A percentile compares a stretch with the other conserved stretches of the same genome.
Evolutionary conservation across 306 rosid genomes (phyloP).

Genomic region (Albizia julibrissin): DNA sequence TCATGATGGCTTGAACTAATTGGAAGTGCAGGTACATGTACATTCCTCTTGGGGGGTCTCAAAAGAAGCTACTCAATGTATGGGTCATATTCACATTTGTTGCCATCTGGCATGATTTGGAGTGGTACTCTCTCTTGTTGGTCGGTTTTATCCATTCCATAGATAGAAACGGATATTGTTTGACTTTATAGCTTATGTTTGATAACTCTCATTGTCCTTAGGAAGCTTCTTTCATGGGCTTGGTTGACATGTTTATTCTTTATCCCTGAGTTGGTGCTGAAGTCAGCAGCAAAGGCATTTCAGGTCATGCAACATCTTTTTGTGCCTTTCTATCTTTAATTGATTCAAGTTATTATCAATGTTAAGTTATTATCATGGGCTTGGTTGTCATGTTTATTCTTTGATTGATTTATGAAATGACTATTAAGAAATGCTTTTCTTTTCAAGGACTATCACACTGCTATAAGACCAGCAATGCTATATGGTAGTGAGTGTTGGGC

Average conservation of each 20-base stretch:
- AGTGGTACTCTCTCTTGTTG: conserved; percentile 63
- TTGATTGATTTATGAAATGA: too few species aligned
- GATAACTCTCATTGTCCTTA: conserved; percentile 43
- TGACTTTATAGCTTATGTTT: conserved; percentile 25
- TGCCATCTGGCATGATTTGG: conserved; percentile 94
- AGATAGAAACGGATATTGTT: conserved; percentile 32
- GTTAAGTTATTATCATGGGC: too few species aligned
- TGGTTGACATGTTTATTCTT: conserved; percentile 95
- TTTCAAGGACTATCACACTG: too few species aligned
- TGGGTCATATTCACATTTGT: conserved; percentile 96
- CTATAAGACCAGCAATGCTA: too few species aligned
- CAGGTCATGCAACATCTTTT: conserved; percentile 52
- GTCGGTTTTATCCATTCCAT: conserved; percentile 29
- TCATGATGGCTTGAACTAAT: conserved; percentile 25
- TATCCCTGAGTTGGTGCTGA: conserved; percentile 77
- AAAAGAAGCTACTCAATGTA: conserved; percentile 70
- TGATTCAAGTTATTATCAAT: not conserved
- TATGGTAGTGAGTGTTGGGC: too few species aligned
- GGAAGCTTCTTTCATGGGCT: conserved; percentile 99
- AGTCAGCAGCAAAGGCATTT: conserved; percentile 72
- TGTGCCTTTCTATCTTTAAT: not conserved
- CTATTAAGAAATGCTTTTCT: too few species aligned
- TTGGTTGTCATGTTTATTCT: too few species aligned
- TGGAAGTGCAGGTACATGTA: conserved; percentile 75
- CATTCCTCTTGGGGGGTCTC: conserved; percentile 91